phyloP scores from a whole-genome alignment of 1,139 yeast genomes.

The Scheffersomyces segobiensis region DNA sequence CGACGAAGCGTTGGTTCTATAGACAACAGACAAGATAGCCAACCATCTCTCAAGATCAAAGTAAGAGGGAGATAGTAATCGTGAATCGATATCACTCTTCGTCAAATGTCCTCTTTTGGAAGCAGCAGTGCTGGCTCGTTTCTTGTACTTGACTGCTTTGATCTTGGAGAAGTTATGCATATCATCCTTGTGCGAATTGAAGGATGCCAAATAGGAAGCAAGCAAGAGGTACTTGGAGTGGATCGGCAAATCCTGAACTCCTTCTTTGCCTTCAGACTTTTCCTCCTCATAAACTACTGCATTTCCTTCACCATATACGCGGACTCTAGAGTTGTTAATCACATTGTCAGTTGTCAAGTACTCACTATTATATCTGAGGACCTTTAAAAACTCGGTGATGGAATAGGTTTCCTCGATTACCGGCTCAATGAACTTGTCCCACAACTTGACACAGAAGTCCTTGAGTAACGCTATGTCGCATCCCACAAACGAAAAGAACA shows the following conservation, averaged over 20 bases:
- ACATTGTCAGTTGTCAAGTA: constrained; percentile 44
- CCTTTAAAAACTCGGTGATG: constrained; percentile 43
- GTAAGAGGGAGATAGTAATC: constrained; percentile 58
- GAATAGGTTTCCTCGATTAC: constrained; percentile 30
- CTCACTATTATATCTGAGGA: constrained; percentile 45
- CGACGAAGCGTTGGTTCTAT: constrained; percentile 38
- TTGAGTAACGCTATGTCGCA: constrained; percentile 46
- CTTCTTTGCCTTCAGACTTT: constrained; percentile 10
- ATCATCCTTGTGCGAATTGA: constrained; percentile 60
- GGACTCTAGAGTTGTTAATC: constrained; percentile 33
- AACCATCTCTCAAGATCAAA: constrained; percentile 69
- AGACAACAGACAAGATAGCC: constrained; percentile 65
- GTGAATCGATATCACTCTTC: constrained; percentile 49
- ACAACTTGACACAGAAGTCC: constrained; percentile 44
- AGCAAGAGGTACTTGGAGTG: constrained; percentile 62
- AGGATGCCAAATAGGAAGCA: constrained; percentile 73
- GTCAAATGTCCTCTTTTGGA: constrained; percentile 37
- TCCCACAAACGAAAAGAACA: constrained; percentile 55
- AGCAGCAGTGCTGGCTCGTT: constrained; percentile 24
- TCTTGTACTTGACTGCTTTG: constrained; percentile 48
- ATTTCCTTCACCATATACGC: constrained; percentile 19
- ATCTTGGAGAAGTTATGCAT: constrained; percentile 60
- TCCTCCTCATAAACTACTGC: constrained; percentile 20
- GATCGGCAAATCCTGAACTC: constrained; percentile 45
- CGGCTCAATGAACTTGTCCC: constrained; percentile 54